Evolutionary conservation across 2,329 filamentous ascomycete species (phyloP), one percentile per base, ranked within the genome.

Genomic region (Pyrenophora seminiperda): DNA sequence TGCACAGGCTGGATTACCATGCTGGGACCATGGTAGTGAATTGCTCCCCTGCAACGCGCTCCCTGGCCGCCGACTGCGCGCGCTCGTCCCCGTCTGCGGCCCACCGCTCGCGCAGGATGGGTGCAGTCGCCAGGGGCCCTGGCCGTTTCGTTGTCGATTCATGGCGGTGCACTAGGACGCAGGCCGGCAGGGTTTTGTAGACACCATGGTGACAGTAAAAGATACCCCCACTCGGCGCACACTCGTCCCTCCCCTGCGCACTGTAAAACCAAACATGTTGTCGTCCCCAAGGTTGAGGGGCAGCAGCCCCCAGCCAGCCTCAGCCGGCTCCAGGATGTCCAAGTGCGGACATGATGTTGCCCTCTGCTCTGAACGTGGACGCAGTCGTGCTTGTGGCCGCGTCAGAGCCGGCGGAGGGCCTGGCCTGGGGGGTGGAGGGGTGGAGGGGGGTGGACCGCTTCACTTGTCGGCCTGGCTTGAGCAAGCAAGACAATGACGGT

Each of bases 111-210:
- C 47, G 50, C 54, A 51, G 45, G 27, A 57, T 57, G 55, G 52
- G 41, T 41, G 53, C 57, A 65, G 60, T 58, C 44, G 49, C 62
- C 44, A 42, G 62, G 65, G 65, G 50, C 58, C 66, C 63, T 64
- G 65, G 63, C 56, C 58, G 56, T 60, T 59, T 55, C 42, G 63
- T 56, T 45, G 57, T 46, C 60, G 61, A 63, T 63, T 62, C 58
- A 67, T 64, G 60, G 59, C 62, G 61, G 61, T 62, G 59, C 58
- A 57, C 42, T 47, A 51, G 48, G 14, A 53, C 37, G 41, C 57
- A 53, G 57, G 60, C 55, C 52, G 55, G 42, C 44, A 42, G 56
- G 60, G 59, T 61, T 65, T 59, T 58, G 59, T 50, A 53, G 63
- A 62, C 63, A 60, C 32, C 51, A 63, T 59, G 50, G 59, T 43